A percentile compares a stretch with the other conserved stretches of the same genome.
Conservation (phyloP, 164 flowering plant genomes). For the Akebia trifoliata region DNA sequence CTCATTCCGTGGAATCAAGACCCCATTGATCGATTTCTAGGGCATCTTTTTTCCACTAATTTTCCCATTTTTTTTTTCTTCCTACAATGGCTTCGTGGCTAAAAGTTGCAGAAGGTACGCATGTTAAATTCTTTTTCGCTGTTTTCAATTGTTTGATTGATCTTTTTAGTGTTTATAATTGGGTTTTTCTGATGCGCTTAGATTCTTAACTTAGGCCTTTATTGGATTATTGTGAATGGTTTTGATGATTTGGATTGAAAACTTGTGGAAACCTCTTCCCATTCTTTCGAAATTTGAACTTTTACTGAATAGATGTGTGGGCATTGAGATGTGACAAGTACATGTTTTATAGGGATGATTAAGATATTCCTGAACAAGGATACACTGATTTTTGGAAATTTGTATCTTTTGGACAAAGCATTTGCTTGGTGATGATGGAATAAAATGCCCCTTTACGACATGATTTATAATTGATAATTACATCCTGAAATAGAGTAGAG, state of each 20-base stretch:
- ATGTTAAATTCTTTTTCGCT: constrained; percentile 8
- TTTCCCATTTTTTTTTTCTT: too few relatives aligned
- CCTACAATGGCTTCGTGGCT: constrained; percentile 74
- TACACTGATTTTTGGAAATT: too few relatives aligned
- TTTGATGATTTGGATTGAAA: not conserved
- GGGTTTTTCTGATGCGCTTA: not conserved
- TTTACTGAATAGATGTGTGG: not conserved
- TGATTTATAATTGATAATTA: too few relatives aligned
- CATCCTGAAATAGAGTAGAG: too few relatives aligned
- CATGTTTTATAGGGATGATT: not conserved
- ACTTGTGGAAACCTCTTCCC: not conserved
- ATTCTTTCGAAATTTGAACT: not conserved
- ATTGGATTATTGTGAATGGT: not conserved
- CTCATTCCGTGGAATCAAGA: too few relatives aligned
- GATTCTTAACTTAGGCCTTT: not conserved
- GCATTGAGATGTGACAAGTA: not conserved
- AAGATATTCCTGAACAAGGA: not conserved
- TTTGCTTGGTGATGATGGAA: too few relatives aligned
- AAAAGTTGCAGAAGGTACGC: constrained; percentile 83
- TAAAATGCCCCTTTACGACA: too few relatives aligned
- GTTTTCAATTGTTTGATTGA: not conserved
- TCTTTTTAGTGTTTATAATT: too few relatives aligned
- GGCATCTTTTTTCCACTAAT: too few relatives aligned
- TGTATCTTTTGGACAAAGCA: not conserved
- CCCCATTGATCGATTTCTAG: too few relatives aligned